Base-by-base conservation (phyloP, 106 monocot genomes). In the Dioscorea zingiberensis region DNA sequence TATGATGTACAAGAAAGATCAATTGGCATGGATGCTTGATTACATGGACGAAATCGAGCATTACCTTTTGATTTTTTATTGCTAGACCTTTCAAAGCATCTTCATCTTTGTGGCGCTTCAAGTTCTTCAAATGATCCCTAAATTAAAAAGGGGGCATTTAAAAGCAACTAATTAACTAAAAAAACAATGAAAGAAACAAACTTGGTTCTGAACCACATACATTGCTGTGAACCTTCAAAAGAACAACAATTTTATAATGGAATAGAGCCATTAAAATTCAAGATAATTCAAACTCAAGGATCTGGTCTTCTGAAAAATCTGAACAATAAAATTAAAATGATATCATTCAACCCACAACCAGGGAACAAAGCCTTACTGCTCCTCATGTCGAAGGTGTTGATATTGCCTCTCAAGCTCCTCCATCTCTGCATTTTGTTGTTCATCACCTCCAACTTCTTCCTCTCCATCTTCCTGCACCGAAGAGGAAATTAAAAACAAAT, bases 11-110 rank as follows among this genome's bases (percentile, higher is more conserved):
- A n/a, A n/a, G n/a, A n/a, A n/a, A n/a, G n/a, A n/a, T n/a, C n/a
- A n/a, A n/a, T n/a, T n/a, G n/a, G n/a, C n/a, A n/a, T n/a, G n/a
- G n/a, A n/a, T n/a, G n/a, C n/a, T n/a, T n/a, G n/a, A n/a, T n/a
- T n/a, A n/a, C n/a, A n/a, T n/a, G n/a, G n/a, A n/a, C n/a, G n/a
- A n/a, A n/a, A n/a, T n/a, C n/a, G n/a, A n/a, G n/a, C n/a, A 23
- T 27, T 72, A 89, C 85, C 85, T 85, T 89, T 53, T 89, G 89
- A 25, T 89, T 89, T 60, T 77, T 89, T 25, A 89, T 74, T 28
- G 89, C 78, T 58, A 77, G 89, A n/a, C 89, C 89, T 64, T 80
- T 85, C n/a, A 85, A 22, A 27, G 60, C 66, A 63, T 89, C 89
- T 44, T 85, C 85, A 77, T 89, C 89, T 54, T 85, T 89, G 23